phyloP scores from a whole-genome alignment of 2,329 filamentous ascomycete species.

The Venturia carpophila region DNA sequence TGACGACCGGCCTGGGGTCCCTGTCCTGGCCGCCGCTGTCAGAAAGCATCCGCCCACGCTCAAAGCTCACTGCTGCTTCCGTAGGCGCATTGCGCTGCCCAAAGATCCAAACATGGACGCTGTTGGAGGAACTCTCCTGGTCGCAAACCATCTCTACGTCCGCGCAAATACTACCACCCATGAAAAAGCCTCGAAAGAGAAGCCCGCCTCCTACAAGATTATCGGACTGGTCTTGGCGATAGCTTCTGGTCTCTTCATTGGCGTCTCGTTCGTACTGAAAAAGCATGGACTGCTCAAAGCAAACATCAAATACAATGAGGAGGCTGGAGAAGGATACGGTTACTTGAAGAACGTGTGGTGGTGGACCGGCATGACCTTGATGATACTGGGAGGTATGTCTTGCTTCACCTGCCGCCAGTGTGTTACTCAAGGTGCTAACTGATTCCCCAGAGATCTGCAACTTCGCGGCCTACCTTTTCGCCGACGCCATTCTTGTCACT shows the following conservation, averaged over 20 bases:
- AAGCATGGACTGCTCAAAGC: slow-evolving; percentile 86
- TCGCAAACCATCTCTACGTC: slow-evolving; percentile 13
- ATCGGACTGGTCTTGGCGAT: slow-evolving; percentile 82
- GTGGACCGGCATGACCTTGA: slow-evolving; percentile 93
- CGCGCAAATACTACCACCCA: slow-evolving; percentile 4
- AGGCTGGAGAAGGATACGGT: slow-evolving; percentile 90
- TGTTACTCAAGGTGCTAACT: not conserved
- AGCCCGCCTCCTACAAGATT: slow-evolving; percentile 63
- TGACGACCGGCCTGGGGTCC: not conserved
- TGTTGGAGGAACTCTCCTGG: slow-evolving; percentile 9
- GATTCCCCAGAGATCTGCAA: slow-evolving; percentile 71
- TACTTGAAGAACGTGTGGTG: slow-evolving; percentile 93
- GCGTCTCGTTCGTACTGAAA: slow-evolving; percentile 89
- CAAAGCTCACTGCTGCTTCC: not conserved
- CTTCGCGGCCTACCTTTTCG: slow-evolving; percentile 93
- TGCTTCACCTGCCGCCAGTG: no score
- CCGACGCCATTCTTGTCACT: slow-evolving; percentile 91
- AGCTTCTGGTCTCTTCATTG: slow-evolving; percentile 85
- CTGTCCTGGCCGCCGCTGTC: not conserved
- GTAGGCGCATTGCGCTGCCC: not conserved
- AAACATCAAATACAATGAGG: slow-evolving; percentile 93
- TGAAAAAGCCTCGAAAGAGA: slow-evolving; percentile 4
- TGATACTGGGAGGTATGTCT: slow-evolving; percentile 64
- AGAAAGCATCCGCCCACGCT: not conserved
- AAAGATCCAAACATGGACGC: slow-evolving; percentile 8